phyloP scores from a whole-genome alignment of 2,329 filamentous ascomycete species.

The Fusarium praegraminearum region DNA sequence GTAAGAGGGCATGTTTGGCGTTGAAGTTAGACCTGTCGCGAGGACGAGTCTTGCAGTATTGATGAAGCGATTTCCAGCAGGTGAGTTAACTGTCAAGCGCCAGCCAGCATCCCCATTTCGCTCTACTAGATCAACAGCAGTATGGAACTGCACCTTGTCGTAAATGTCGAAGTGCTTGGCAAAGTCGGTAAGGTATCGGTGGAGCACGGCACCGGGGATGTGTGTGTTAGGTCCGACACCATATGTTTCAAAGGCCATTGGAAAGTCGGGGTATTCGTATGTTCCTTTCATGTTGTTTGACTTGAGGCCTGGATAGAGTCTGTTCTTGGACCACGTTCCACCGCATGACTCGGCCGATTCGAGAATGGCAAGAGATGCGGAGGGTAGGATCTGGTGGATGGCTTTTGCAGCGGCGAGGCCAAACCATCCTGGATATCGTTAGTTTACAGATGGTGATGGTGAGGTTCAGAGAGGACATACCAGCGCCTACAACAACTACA shows the following conservation, averaged over 20 bases:
- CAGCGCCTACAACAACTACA: conserved; percentile 43
- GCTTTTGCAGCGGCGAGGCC: conserved; percentile 66
- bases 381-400: conserved; percentile 62
- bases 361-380: conserved; percentile 60
- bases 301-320: conserved; percentile 70
- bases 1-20: conserved; percentile 57
- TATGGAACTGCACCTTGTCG: conserved; percentile 62
- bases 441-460: fast-evolving
- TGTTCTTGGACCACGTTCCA: conserved; percentile 70
- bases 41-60: conserved; percentile 58
- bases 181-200: conserved; percentile 55
- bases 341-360: conserved; percentile 65
- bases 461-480: conserved; percentile 3
- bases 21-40: conserved; percentile 63
- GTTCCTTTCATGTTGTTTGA: conserved; percentile 73
- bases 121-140: conserved; percentile 60
- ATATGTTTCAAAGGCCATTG: conserved; percentile 64
- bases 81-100: conserved; percentile 29
- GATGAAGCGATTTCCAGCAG: conserved; percentile 23
- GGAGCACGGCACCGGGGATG: conserved; percentile 54
- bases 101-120: conserved; percentile 36
- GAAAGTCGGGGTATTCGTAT: conserved; percentile 73
- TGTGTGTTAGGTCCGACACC: conserved; percentile 51
- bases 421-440: conserved; percentile 56
- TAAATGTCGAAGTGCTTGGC: conserved; percentile 61